Percentiles rank a stretch among this genome's conserved stretches.
phyloP scores from a whole-genome alignment of 345 rosid genomes.

The Geranium rotundifolium region DNA sequence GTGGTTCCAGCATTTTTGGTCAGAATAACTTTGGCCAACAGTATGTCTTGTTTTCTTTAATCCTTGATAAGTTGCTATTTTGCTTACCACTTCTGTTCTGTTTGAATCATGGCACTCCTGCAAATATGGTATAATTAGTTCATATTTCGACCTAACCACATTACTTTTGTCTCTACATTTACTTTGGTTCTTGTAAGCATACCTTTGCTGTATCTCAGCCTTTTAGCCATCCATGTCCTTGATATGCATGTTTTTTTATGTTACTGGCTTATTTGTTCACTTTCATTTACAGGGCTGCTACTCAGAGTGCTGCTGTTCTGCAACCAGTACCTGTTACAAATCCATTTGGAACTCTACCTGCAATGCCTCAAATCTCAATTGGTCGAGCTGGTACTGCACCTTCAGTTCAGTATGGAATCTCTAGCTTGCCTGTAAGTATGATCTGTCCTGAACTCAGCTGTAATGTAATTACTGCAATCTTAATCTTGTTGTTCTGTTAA shows the following conservation, averaged over 20 bases:
- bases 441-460: slow-evolving; percentile 5
- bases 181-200: not conserved
- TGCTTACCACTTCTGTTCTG: not conserved
- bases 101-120: not conserved
- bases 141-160: not conserved
- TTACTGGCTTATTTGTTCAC: too few species aligned
- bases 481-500: not conserved
- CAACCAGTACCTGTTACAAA: slow-evolving; percentile 49
- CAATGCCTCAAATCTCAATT: slow-evolving; percentile 76
- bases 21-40: slow-evolving; percentile 38
- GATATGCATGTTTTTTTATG: too few species aligned
- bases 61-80: not conserved
- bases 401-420: slow-evolving; percentile 80
- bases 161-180: not conserved
- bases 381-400: slow-evolving; percentile 65
- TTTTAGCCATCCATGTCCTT: not conserved
- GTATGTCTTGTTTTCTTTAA: slow-evolving; percentile 27
- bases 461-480: not conserved
- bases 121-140: not conserved
- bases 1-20: slow-evolving; percentile 36
- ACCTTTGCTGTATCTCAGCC: not conserved
- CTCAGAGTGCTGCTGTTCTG: slow-evolving; percentile 29
- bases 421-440: slow-evolving; percentile 68
- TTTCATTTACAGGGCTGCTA: slow-evolving; percentile 37
- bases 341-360: slow-evolving; percentile 92